Percentiles rank a stretch among this genome's conserved stretches.
Conservation (phyloP, 495 filamentous ascomycete species). For the Penicillium dipodomyicola region DNA sequence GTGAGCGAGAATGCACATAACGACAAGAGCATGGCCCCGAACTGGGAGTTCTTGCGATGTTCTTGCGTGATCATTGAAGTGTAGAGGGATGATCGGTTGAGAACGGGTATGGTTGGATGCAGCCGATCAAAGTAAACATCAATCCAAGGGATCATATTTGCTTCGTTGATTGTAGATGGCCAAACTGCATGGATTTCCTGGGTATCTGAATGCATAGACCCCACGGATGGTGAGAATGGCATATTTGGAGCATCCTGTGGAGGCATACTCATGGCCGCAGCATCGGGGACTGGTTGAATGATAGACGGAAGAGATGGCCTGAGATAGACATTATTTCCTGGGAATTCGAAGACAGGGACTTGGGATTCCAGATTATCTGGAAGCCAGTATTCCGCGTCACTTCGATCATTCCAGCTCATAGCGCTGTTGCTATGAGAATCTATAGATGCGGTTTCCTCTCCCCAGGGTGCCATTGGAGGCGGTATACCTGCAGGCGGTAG, state of each 20-base stretch:
- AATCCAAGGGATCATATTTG: conserved; percentile 56
- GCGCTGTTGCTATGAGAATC: conserved; percentile 25
- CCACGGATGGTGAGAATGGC: conserved; percentile 23
- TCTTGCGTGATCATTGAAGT: conserved; percentile 59
- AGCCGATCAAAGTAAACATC: conserved; percentile 83
- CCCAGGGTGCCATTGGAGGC: conserved; percentile 24
- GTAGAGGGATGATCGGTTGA: conserved; percentile 62
- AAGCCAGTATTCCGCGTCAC: conserved; percentile 43
- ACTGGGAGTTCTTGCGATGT: conserved; percentile 66
- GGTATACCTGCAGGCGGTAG: conserved; percentile 23
- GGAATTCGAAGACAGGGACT: conserved; percentile 39
- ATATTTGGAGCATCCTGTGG: conserved; percentile 22
- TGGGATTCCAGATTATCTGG: conserved; percentile 39
- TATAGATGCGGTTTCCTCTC: conserved; percentile 23
- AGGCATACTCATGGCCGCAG: conserved; percentile 23
- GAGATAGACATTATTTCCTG: conserved; percentile 41
- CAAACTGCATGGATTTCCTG: conserved; percentile 27
- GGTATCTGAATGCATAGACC: conserved; percentile 21
- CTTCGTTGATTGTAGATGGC: conserved; percentile 41
- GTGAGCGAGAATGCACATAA: conserved; percentile 83
- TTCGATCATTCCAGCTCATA: conserved; percentile 34
- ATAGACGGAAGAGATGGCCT: conserved; percentile 42
- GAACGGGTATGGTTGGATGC: conserved; percentile 76
- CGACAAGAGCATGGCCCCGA: conserved; percentile 64
- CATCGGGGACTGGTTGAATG: conserved; percentile 30